Percentiles rank a stretch among this genome's conserved stretches.
Evolutionary conservation across 768 basidiomycete genomes (phyloP).

Genomic region (Lactifluus pinguis): DNA sequence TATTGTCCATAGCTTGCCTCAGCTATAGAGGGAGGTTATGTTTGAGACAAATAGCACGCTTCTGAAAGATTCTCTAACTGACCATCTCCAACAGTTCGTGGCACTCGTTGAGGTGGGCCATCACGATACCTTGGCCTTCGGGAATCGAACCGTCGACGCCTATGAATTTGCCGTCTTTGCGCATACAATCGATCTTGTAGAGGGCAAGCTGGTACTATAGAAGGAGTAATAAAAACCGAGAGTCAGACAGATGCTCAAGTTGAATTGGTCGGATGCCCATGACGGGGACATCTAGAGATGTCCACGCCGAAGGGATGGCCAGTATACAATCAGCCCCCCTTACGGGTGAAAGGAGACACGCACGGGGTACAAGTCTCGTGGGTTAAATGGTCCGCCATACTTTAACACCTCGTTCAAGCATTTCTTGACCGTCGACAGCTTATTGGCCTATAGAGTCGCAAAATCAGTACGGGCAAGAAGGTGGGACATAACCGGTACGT

Average conservation of each 20-base stretch:
- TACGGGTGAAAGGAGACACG: conserved; percentile 24
- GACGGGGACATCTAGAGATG: conserved; percentile 1
- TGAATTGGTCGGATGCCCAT: not conserved
- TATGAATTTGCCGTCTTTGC: conserved; percentile 90
- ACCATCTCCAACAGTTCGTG: conserved; percentile 96
- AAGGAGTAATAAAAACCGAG: not conserved
- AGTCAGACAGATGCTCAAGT: conserved; percentile 2
- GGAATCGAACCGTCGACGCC: conserved; percentile 84
- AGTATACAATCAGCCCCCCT: not conserved
- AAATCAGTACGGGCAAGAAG: not conserved
- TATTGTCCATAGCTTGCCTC: conserved; percentile 70
- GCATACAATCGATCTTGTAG: conserved; percentile 89
- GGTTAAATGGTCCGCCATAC: conserved; percentile 87
- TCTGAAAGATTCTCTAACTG: too few species aligned
- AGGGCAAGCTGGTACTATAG: conserved; percentile 84
- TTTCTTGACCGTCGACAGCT: conserved; percentile 92
- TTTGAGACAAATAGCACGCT: not conserved
- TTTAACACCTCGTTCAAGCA: conserved; percentile 94
- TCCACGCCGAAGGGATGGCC: not conserved
- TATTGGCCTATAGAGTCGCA: conserved; percentile 63
- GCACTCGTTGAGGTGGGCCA: conserved; percentile 93
- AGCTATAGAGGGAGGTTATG: conserved; percentile 34
- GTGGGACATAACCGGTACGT: not conserved
- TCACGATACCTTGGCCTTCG: conserved; percentile 93
- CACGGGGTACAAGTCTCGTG: conserved; percentile 90